A percentile compares a stretch with the other conserved stretches of the same genome.
Conservation (phyloP, 495 filamentous ascomycete genomes). For the Penicillium herquei region DNA sequence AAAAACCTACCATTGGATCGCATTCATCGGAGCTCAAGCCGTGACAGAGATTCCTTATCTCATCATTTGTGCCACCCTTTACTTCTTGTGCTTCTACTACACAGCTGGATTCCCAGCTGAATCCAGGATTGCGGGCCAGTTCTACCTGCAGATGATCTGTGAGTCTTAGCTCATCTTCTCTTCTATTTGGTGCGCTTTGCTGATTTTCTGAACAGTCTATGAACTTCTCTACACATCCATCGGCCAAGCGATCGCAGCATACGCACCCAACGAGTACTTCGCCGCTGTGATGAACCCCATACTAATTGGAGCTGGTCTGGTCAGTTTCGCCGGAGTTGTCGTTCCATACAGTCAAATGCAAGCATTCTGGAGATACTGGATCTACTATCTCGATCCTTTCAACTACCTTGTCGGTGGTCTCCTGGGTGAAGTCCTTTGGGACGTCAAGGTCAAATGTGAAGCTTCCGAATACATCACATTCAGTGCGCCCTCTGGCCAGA, state of each 20-base stretch:
- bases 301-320: constrained; percentile 48
- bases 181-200: background rate
- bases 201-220: constrained; percentile 27
- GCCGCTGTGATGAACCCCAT: constrained; percentile 53
- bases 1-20: constrained; percentile 48
- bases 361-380: constrained; percentile 59
- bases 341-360: constrained; percentile 51
- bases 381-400: constrained; percentile 58
- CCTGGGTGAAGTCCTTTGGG: constrained; percentile 41
- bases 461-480: constrained; percentile 60
- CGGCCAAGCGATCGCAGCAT: constrained; percentile 50
- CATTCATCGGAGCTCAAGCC: constrained; percentile 44
- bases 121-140: constrained; percentile 43
- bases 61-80: constrained; percentile 54
- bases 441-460: constrained; percentile 54
- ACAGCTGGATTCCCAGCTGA: constrained; percentile 48
- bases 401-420: constrained; percentile 53
- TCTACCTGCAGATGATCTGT: constrained; percentile 49
- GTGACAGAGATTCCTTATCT: constrained; percentile 61
- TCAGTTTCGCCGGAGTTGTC: constrained; percentile 56
- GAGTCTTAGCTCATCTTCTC: too few relatives aligned
- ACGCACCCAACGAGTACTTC: constrained; percentile 54
- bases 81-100: constrained; percentile 62
- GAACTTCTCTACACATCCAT: constrained; percentile 47
- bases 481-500: constrained; percentile 56